These are phyloP conservation scores for Leucosporidium yakuticum DNA, from an alignment of 768 basidiomycete genomes.

Conservation along the genomic window DNA sequence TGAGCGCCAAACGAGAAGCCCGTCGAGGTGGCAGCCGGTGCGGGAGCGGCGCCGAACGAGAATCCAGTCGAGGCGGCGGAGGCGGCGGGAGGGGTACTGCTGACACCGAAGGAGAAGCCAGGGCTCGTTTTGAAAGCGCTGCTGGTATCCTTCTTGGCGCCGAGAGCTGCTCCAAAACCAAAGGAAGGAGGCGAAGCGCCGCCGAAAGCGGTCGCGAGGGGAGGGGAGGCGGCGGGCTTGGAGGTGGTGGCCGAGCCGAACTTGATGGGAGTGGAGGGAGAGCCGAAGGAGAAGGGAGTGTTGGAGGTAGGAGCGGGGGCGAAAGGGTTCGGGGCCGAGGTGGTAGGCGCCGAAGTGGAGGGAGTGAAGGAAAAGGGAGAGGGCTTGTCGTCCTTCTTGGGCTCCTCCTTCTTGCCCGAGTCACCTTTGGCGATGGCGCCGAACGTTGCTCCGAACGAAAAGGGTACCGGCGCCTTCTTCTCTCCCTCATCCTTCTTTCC, in stretches of 20 bases:
- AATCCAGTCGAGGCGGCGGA: constrained; percentile 3
- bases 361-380: constrained; percentile 8
- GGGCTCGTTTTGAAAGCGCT: background rate
- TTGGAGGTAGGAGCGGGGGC: background rate
- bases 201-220: constrained; percentile 31
- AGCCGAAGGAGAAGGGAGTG: constrained; percentile 6
- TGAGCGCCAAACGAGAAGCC: constrained; percentile 18
- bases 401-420: constrained; percentile 23
- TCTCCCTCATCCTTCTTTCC: background rate
- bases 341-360: background rate
- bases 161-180: constrained; percentile 29
- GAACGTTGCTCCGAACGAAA: constrained; percentile 32
- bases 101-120: constrained; percentile 13
- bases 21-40: constrained; percentile 6
- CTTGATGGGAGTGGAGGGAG: constrained; percentile 1
- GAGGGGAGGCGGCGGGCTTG: constrained; percentile 24
- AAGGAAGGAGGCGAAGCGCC: constrained; percentile 22
- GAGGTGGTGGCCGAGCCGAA: background rate
- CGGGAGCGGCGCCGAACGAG: constrained; percentile 3
- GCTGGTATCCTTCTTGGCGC: constrained; percentile 10
- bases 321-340: background rate
- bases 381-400: constrained; percentile 33
- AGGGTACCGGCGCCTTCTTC: constrained; percentile 8
- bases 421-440: constrained; percentile 43
- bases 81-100: background rate